A percentile compares a stretch with the other conserved stretches of the same genome.
phyloP scores from a whole-genome alignment of 345 rosid genomes.

The Brassica carinata region DNA sequence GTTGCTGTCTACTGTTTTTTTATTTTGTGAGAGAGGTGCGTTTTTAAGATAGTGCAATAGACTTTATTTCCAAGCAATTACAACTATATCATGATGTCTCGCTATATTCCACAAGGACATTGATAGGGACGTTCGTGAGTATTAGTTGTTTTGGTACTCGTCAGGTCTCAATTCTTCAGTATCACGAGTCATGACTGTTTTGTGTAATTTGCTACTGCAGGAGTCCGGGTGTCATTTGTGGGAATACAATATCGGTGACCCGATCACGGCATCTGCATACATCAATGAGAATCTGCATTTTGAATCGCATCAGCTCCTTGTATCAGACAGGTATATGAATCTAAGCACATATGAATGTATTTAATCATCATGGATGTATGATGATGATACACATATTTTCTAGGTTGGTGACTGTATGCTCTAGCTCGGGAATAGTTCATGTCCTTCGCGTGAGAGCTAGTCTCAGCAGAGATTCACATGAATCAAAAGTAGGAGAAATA shows the following conservation, averaged over 20 bases:
- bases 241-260: constrained; percentile 70
- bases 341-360: constrained; percentile 10
- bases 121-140: constrained; percentile 9
- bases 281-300: constrained; percentile 77
- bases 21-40: constrained; percentile 4
- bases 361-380: not conserved
- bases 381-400: constrained; percentile 25
- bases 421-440: constrained; percentile 62
- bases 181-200: constrained; percentile 25
- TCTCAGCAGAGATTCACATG: constrained; percentile 28
- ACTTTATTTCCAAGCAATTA: constrained; percentile 7
- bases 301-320: constrained; percentile 40
- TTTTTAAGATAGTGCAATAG: not conserved
- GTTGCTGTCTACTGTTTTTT: not conserved
- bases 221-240: constrained; percentile 66
- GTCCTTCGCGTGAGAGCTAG: constrained; percentile 52
- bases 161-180: constrained; percentile 1
- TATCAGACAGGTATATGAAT: constrained; percentile 57
- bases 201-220: constrained; percentile 45
- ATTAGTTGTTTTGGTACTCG: constrained; percentile 18
- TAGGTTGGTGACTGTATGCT: constrained; percentile 82
- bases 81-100: constrained; percentile 12
- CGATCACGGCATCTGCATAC: constrained; percentile 86
- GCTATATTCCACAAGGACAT: not conserved
- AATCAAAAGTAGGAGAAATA: constrained; percentile 56